These are phyloP conservation scores for Akanthomyces dipterigenus DNA, from an alignment of 2,329 filamentous ascomycete species.

Conservation along the genomic window DNA sequence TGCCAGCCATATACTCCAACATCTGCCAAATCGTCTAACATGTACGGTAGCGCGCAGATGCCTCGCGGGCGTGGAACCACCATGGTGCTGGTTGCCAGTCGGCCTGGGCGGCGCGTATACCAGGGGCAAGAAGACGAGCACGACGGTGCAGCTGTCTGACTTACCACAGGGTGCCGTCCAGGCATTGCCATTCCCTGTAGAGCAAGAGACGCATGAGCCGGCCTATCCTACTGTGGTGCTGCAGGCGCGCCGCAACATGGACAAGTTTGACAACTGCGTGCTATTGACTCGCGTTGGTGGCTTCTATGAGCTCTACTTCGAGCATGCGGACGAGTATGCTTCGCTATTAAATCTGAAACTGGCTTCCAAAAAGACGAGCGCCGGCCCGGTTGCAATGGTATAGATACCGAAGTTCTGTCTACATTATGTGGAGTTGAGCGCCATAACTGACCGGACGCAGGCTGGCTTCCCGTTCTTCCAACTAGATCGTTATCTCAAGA, in stretches of 20 bases:
- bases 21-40: background rate
- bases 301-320: slow-evolving; percentile 97
- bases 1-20: background rate
- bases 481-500: slow-evolving; percentile 85
- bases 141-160: slow-evolving; percentile 47
- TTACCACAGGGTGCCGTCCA: slow-evolving; percentile 46
- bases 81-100: background rate
- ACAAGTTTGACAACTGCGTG: slow-evolving; percentile 84
- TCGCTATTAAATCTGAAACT: slow-evolving; percentile 85
- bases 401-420: slow-evolving; percentile 21
- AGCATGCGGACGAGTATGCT: slow-evolving; percentile 85
- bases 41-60: background rate
- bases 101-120: background rate
- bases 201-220: slow-evolving; percentile 38
- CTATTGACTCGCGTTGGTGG: slow-evolving; percentile 86
- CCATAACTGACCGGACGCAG: slow-evolving; percentile 32
- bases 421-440: no score
- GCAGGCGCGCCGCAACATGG: slow-evolving; percentile 84
- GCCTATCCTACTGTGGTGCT: slow-evolving; percentile 81
- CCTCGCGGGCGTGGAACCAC: background rate
- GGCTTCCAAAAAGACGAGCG: slow-evolving; percentile 70
- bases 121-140: slow-evolving; percentile 49
- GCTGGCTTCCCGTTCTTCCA: slow-evolving; percentile 92
- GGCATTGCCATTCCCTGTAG: slow-evolving; percentile 19
- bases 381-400: slow-evolving; percentile 82